Evolutionary conservation across 192 early-diverging fungal genomes (phyloP), one percentile per base, ranked within the genome.

Genomic region (Coemansia sp.): DNA sequence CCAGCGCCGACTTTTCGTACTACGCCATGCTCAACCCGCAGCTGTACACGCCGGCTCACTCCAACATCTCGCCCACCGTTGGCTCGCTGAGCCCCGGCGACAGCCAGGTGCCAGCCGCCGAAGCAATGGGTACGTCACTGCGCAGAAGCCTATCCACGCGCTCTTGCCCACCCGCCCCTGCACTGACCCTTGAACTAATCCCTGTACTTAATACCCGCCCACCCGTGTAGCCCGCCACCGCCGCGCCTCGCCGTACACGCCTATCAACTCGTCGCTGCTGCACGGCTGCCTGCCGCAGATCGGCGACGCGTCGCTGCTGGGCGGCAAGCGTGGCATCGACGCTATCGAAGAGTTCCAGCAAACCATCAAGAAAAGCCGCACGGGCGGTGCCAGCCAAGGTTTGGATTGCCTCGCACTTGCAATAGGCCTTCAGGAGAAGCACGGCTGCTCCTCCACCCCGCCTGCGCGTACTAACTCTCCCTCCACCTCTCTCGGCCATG

Each of bases 371-470:
- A 65, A 65, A 26, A 56, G 54, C 34, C 70, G 64, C 42, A 57
- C 63, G 20, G 38, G 46, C 59, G 59, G 56, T 27, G 44, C 52
- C 44, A 73, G 50, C 45, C 62, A 73, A 73, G 70, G 70, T 73
- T 73, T 73, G 70, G 63, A 73, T 66, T 73, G 70, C 66, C 64
- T 73, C 58, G 70, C 70, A 66, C 64, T 49, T 66, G 70, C 70
- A 38, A 47, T 66, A 56, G 70, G 64, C 44, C 54, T 73, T 19
- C 64, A 35, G 52, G 70, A 73, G 59, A 60, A 58, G 51, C 59
- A 63, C 38, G 31, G 51, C 54, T 51, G 63, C 53, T 36, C 48
- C 44, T 56, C 26, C 47, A 29, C 16, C 37, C 57, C 47, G 35
- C 67, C 41, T 34, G 45, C 21, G 13, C 39, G 32, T 26, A 48